Conservation (phyloP, 2,329 filamentous ascomycete species). For the Magnaporthales sp. region DNA sequence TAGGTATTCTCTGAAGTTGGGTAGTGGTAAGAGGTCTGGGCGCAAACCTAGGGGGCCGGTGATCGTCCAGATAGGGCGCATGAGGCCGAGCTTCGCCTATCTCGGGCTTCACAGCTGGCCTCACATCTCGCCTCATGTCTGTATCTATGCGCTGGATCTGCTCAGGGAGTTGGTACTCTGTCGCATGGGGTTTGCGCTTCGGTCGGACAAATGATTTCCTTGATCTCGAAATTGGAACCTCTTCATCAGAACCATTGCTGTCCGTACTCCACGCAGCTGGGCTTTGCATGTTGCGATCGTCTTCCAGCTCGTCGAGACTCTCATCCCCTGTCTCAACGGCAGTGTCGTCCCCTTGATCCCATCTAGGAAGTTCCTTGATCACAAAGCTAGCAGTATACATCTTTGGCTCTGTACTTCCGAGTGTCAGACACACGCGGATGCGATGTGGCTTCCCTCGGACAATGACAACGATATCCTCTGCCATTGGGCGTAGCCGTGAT, state of each 20-base stretch:
- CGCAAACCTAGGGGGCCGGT: neutral
- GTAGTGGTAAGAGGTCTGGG: too few relatives aligned
- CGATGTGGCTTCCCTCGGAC: neutral
- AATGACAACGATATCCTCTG: neutral
- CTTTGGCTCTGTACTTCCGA: neutral
- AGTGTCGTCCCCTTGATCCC: neutral
- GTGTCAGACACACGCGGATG: neutral
- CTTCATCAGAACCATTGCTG: neutral
- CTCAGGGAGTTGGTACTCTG: too few relatives aligned
- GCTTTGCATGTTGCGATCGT: neutral
- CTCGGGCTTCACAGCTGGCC: too few relatives aligned
- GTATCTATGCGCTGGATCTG: neutral
- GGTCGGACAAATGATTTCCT: neutral
- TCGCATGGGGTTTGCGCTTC: neutral
- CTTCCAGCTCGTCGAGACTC: neutral
- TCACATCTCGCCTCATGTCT: too few relatives aligned
- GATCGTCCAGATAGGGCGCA: neutral
- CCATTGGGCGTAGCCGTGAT: neutral
- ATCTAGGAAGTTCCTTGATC: neutral
- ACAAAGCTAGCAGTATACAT: neutral
- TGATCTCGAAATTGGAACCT: neutral
- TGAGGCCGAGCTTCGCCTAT: neutral
- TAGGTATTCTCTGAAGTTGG: too few relatives aligned
- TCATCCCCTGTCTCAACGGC: neutral
- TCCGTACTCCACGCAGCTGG: neutral